Evolutionary conservation across 139 green algal genomes (phyloP).

Genomic region (Coelastrella sp.): DNA sequence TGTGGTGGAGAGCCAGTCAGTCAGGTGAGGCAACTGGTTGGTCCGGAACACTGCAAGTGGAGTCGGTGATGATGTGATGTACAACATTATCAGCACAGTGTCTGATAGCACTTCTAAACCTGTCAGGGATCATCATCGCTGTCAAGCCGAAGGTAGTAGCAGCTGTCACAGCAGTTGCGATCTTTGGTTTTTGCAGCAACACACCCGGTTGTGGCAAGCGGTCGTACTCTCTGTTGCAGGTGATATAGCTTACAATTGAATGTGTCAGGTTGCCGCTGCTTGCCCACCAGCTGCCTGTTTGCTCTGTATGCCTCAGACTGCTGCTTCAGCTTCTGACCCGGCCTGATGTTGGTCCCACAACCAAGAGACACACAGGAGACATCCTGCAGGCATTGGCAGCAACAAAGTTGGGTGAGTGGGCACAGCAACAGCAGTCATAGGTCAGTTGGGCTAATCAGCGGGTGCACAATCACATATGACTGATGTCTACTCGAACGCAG

Average conservation of each 20-base stretch:
- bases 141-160: neutral
- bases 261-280: neutral
- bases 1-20: slow-evolving; percentile 40
- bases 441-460: too few species aligned
- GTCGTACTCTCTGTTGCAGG: too few species aligned
- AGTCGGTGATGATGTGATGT: too few species aligned
- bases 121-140: too few species aligned
- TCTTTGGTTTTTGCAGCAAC: too few species aligned
- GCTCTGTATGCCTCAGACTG: slow-evolving; percentile 9
- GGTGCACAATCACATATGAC: too few species aligned
- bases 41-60: neutral
- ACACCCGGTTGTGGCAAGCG: too few species aligned
- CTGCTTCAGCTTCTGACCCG: slow-evolving; percentile 44
- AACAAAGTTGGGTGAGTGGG: slow-evolving; percentile 45
- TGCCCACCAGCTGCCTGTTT: neutral
- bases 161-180: neutral
- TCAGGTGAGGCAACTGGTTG: slow-evolving; percentile 12
- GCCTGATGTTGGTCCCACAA: neutral
- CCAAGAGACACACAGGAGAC: slow-evolving; percentile 15
- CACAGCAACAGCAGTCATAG: too few species aligned
- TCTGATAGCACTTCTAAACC: too few species aligned
- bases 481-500: too few species aligned
- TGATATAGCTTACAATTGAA: too few species aligned
- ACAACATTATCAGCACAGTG: too few species aligned
- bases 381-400: slow-evolving; percentile 40